Base-by-base conservation (phyloP, 2,329 filamentous ascomycete species). In the Ramularia endophylla region DNA sequence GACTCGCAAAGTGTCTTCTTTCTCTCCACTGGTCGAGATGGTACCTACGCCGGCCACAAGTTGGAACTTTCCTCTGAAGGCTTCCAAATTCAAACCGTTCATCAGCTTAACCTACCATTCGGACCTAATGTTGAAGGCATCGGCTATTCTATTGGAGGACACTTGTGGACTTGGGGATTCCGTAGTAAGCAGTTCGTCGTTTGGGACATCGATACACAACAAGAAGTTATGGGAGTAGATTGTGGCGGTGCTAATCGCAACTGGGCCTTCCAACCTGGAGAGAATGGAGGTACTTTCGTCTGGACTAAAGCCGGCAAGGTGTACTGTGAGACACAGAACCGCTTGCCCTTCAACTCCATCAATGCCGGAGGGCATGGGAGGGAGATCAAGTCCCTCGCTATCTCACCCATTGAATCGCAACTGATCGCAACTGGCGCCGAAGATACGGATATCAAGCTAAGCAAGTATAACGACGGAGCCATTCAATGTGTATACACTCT, bases 221-320 rank as follows among this genome's bases (percentile, higher is more conserved):
- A 78, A 41, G 83, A 90, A 54, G 63, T 90, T 12, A 76, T 83
- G 40, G 73, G 71, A 1, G 72, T 94, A 20, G 81, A 88, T 36
- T 95, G 90, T 58, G 90, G 89, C 41, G 90, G 90, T 25, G 81
- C 81, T 0, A 87, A 95, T 58, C 77, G 90, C 40, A 81, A 75
- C 22, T 95, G 87, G 73, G 75, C 78, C 2, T 85, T 75, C 48
- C 57, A 62, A 15, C 62, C 59, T 20, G 45, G 46, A 1, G 45
- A 51, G 1, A 55, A 56, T 30, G 66, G 66, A 29, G 73, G 73
- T 1, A 72, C 70, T 19, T 80, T 94, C 44, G 74, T 85, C 0
- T 95, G 85, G 74, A 90, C 83, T 3, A 82, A 86, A 61, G 79
- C 80, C n/a, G 58, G 55, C 7, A 51, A 53, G 31, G 18, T 62